Base-by-base conservation (phyloP, 768 basidiomycete species). In the Bullera alba region DNA sequence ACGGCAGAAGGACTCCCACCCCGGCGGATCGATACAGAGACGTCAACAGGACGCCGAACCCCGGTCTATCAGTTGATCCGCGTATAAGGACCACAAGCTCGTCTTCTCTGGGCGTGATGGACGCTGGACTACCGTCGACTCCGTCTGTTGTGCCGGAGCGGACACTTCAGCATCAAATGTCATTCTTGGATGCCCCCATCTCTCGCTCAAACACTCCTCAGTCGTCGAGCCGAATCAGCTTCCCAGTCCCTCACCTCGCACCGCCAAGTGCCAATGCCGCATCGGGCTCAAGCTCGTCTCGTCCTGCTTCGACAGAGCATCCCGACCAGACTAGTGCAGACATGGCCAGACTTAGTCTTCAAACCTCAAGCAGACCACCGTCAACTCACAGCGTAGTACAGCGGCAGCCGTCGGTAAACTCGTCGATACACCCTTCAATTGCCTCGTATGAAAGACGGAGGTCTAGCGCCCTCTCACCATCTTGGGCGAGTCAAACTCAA, bases 401-500 rank as follows among this genome's bases (percentile, higher is more conserved):
- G 35, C 50, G 55, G 14, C 55, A 55, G 28, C 30, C 50, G 2
- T 56, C 57, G 1, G 23, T 42, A 16, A 42, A 26, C 17, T 60
- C 61, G 7, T 60, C 56, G 4, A 21, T 58, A 3, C 49, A 57
- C 23, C 62, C 56, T 14, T 42, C 56, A 4, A 46, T 50, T 23
- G 50, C 43, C 7, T 45, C 50, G 15, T 30, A 30, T 3, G 32
- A 43, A 30, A 39, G 36, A 34, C 46, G 56, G 23, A 49, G 54
- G 4, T 54, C 56, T 14, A 39, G 34, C 19, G 60, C 53, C 22
- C 42, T 63, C n/a, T 60, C 64, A 2, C 51, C 61, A 17, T 65
- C 66, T 4, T 68, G 66, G 66, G 44, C 32, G 17, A 22, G 50
- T 16, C 66, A 68, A 34, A 41, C 58, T 12, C 61, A 58, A 45